Evolutionary conservation across 208 protist genomes (phyloP).

Genomic region (Leishmania braziliensis): DNA sequence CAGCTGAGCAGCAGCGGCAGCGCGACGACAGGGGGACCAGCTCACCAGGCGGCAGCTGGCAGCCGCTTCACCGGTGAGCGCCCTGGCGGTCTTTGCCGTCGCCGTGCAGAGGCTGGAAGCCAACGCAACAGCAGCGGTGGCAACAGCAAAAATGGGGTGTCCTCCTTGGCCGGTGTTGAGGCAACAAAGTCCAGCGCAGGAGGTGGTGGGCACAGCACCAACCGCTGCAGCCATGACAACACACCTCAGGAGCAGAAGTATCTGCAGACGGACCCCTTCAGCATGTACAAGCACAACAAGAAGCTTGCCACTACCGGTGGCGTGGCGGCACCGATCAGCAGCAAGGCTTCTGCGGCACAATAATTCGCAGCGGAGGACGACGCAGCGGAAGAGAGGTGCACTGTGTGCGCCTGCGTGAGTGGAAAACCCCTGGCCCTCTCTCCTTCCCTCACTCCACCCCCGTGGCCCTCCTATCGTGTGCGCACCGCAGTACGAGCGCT

Average conservation of each 20-base stretch:
- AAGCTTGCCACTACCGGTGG: conserved; percentile 14
- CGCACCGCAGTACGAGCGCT: neutral
- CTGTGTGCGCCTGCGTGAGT: neutral
- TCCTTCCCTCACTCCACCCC: neutral
- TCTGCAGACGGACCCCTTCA: conserved; percentile 48
- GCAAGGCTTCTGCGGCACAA: neutral
- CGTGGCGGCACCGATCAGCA: neutral
- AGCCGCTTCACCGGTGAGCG: conserved; percentile 1
- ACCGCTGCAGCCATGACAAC: conserved; percentile 42
- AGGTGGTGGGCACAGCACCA: neutral
- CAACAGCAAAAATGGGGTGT: conserved; percentile 6
- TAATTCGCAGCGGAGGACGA: neutral
- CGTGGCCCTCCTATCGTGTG: neutral
- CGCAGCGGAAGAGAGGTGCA: neutral
- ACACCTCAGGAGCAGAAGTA: conserved; percentile 50
- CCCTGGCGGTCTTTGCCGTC: conserved; percentile 1
- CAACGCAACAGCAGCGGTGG: neutral
- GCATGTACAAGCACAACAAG: conserved; percentile 59
- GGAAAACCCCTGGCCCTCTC: neutral
- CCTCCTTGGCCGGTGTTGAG: neutral
- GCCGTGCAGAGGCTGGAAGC: neutral
- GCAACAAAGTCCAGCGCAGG: neutral
- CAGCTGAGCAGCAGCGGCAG: neutral
- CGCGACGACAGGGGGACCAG: neutral
- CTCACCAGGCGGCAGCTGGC: neutral